Percentiles rank a stretch among this genome's conserved stretches.
phyloP scores from a whole-genome alignment of 257 asterid genomes.

The Solanum pimpinellifolium region DNA sequence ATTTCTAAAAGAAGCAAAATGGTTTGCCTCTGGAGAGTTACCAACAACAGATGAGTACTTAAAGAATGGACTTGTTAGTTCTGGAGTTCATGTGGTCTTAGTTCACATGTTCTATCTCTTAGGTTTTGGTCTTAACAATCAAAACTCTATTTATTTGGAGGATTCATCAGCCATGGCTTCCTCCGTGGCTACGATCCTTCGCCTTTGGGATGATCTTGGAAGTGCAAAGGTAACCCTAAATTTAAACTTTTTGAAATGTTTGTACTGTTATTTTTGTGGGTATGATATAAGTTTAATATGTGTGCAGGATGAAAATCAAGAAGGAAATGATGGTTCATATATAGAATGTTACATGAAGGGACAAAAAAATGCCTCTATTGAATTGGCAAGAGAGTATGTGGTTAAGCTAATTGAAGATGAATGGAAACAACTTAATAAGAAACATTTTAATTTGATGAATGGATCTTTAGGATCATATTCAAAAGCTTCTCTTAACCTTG shows the following conservation, averaged over 20 bases:
- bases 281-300: neutral
- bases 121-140: conserved; percentile 7
- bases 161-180: conserved; percentile 3
- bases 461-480: conserved; percentile 7
- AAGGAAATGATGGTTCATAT: conserved; percentile 36
- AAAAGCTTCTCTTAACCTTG: conserved; percentile 22
- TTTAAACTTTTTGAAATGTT: neutral
- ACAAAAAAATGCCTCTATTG: neutral
- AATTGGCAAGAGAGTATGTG: conserved; percentile 14
- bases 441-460: conserved; percentile 9
- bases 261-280: neutral
- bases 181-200: conserved; percentile 16
- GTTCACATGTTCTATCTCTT: conserved; percentile 17
- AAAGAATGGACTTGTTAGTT: conserved; percentile 30
- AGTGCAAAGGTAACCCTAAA: conserved; percentile 22
- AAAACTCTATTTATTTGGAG: neutral
- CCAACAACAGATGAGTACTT: conserved; percentile 25
- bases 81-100: conserved; percentile 25
- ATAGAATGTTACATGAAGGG: conserved; percentile 31
- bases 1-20: conserved; percentile 33
- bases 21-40: conserved; percentile 18
- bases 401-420: conserved; percentile 11
- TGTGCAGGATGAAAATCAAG: conserved; percentile 34
- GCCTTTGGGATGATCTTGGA: conserved; percentile 22
- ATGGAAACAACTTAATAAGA: conserved; percentile 31